Percentiles rank a stretch among this genome's conserved stretches.
These are phyloP conservation scores for Cladosporium sphaerospermum DNA, from an alignment of 2,329 filamentous ascomycete genomes.

Conservation along the genomic window DNA sequence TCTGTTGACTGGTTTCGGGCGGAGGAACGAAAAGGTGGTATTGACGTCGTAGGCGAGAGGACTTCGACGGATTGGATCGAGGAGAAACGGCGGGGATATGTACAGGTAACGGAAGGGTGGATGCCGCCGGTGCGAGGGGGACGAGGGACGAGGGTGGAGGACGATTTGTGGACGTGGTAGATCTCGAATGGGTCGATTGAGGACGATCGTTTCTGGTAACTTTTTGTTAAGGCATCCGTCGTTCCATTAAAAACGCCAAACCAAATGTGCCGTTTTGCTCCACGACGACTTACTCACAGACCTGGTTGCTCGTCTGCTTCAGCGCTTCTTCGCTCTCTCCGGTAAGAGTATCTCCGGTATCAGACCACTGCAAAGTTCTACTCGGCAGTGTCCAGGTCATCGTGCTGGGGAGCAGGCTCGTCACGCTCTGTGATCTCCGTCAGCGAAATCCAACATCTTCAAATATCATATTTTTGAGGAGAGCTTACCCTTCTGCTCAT, in stretches of 20 bases:
- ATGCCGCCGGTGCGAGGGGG: slow-evolving; percentile 2
- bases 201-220: slow-evolving; percentile 12
- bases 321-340: not conserved
- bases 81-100: slow-evolving; percentile 1
- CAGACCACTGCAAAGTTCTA: slow-evolving; percentile 30
- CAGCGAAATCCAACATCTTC: slow-evolving; percentile 17
- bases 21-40: not conserved
- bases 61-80: slow-evolving; percentile 6
- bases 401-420: slow-evolving; percentile 74
- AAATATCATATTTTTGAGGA: slow-evolving; percentile 5
- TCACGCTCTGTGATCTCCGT: slow-evolving; percentile 42
- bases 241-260: slow-evolving; percentile 11
- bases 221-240: slow-evolving; percentile 12
- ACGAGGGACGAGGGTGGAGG: slow-evolving; percentile 2
- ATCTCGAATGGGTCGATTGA: slow-evolving; percentile 6
- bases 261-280: slow-evolving; percentile 3
- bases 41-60: not conserved
- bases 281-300: slow-evolving; percentile 5
- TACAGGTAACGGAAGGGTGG: not conserved
- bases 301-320: not conserved
- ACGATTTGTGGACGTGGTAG: slow-evolving; percentile 2
- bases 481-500: slow-evolving; percentile 76
- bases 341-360: not conserved
- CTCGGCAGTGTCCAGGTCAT: slow-evolving; percentile 94
- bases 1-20: slow-evolving; percentile 7